Conservation (phyloP, 306 rosid species). For the Vigna reflexopilosa region DNA sequence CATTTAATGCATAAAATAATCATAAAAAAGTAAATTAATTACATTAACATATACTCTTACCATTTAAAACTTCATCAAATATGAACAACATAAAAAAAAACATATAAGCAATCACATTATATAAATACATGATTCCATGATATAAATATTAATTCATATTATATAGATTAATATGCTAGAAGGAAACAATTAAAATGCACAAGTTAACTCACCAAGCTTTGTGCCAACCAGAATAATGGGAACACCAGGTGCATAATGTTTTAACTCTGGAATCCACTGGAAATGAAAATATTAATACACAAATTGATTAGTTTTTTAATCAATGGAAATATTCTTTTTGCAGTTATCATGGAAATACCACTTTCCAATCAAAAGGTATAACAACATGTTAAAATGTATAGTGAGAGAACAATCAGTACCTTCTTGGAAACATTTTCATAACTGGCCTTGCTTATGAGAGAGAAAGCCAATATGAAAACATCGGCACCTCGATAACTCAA, state of each 20-base stretch:
- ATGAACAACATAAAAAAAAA: slow-evolving; percentile 5
- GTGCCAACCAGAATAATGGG: slow-evolving; percentile 97
- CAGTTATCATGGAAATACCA: background rate
- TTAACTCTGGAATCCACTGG: slow-evolving; percentile 99
- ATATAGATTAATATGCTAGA: slow-evolving; percentile 2
- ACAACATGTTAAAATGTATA: background rate
- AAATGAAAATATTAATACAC: slow-evolving; percentile 46
- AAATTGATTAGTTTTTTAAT: slow-evolving; percentile 19
- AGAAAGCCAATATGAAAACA: slow-evolving; percentile 73
- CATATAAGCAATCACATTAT: background rate
- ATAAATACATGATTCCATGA: slow-evolving; percentile 9
- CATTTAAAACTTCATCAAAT: background rate
- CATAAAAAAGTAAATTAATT: no score
- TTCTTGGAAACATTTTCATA: slow-evolving; percentile 79
- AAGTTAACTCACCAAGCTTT: slow-evolving; percentile 75
- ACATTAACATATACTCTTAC: no score
- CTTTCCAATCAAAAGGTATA: slow-evolving; percentile 5
- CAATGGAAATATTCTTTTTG: slow-evolving; percentile 1
- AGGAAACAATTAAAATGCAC: slow-evolving; percentile 6
- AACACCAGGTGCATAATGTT: slow-evolving; percentile 99
- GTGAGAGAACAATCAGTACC: slow-evolving; percentile 36
- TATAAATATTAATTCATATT: background rate
- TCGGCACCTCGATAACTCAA: slow-evolving; percentile 80
- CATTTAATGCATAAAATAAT: no score
- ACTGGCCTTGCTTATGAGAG: slow-evolving; percentile 77